phyloP scores from a whole-genome alignment of 164 flowering plant species.

The Tinospora cordifolia region DNA sequence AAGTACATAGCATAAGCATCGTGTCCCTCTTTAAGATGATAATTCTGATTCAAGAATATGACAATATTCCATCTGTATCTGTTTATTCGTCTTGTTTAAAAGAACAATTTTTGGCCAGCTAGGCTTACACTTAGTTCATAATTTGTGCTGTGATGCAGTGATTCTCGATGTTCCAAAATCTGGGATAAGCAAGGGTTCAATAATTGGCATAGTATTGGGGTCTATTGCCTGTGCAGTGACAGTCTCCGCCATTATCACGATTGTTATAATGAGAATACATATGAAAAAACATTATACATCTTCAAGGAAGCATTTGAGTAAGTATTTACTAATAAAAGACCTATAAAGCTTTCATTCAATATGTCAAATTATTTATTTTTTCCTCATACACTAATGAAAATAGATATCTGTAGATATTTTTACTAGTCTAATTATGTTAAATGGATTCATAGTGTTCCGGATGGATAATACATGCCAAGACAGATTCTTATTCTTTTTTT shows the following conservation, averaged over 20 bases:
- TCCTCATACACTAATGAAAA: background rate
- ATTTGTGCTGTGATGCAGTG: conserved; percentile 22
- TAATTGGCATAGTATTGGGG: conserved; percentile 30
- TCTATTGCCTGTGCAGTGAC: conserved; percentile 30
- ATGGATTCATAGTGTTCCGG: background rate
- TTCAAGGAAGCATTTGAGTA: conserved; percentile 38
- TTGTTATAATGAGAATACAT: conserved; percentile 32
- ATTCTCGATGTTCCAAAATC: conserved; percentile 9
- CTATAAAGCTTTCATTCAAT: background rate
- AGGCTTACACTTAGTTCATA: background rate
- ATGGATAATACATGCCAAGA: too few species aligned
- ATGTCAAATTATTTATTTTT: background rate
- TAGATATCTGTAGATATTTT: background rate
- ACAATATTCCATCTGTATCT: background rate
- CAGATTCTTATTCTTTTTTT: too few species aligned
- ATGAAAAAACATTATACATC: conserved; percentile 15
- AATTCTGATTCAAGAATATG: background rate
- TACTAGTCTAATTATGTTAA: background rate
- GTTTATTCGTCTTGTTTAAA: background rate
- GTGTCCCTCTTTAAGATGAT: background rate
- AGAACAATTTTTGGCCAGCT: background rate
- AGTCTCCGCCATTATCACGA: conserved; percentile 23
- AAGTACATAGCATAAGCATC: background rate
- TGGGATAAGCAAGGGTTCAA: conserved; percentile 35
- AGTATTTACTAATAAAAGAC: conserved; percentile 19